These are phyloP conservation scores for Colletotrichum costaricense DNA, from an alignment of 2,329 filamentous ascomycete species.

Conservation along the genomic window DNA sequence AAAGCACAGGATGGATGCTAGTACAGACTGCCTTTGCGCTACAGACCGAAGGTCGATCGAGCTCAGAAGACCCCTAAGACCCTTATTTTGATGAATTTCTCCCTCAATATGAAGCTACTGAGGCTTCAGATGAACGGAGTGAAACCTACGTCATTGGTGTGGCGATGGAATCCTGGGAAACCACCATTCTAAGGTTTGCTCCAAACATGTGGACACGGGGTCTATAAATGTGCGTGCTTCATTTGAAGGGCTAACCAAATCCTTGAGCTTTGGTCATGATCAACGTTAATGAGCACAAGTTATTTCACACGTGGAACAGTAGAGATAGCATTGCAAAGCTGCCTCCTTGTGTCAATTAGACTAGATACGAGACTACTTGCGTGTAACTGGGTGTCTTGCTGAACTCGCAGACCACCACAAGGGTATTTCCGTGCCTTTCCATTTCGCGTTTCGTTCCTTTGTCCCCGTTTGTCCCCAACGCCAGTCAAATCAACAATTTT, in stretches of 20 bases:
- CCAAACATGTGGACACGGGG: background rate
- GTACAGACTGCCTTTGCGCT: too few species aligned
- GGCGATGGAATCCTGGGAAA: background rate
- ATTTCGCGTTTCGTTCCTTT: background rate
- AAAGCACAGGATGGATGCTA: background rate
- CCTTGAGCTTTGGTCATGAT: background rate
- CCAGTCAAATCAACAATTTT: background rate
- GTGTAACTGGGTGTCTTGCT: constrained; percentile 17
- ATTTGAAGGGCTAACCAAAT: background rate
- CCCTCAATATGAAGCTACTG: background rate
- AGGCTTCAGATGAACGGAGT: background rate
- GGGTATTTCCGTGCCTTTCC: constrained; percentile 34
- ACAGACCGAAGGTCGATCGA: background rate
- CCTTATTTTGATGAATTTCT: background rate
- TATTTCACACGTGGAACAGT: background rate
- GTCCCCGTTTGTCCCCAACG: constrained; percentile 7
- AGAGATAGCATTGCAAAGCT: background rate
- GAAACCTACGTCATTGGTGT: constrained; percentile 4
- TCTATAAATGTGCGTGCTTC: background rate
- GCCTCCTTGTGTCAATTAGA: background rate
- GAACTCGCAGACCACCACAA: constrained; percentile 4
- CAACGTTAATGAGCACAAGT: background rate
- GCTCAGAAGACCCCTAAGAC: background rate
- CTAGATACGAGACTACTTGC: constrained; percentile 4
- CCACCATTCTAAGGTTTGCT: background rate